Evolutionary conservation across 495 filamentous ascomycete genomes (phyloP).

Genomic region (Neurospora sp.): DNA sequence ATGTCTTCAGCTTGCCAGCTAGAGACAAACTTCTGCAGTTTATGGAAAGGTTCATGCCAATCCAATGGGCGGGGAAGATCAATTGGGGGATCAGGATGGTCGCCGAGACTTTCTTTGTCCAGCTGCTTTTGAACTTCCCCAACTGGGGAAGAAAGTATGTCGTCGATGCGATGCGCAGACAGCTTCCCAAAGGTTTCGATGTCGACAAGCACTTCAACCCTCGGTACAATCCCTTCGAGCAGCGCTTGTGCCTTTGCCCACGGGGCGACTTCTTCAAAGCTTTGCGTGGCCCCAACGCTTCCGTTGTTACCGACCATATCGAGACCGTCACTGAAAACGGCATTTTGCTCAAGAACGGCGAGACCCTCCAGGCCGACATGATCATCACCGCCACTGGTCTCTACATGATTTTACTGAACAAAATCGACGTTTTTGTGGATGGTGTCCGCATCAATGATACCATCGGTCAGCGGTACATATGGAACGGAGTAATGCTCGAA

Average conservation of each 20-base stretch:
- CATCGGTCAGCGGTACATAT: constrained; percentile 45
- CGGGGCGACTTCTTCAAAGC: constrained; percentile 63
- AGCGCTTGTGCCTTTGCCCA: constrained; percentile 62
- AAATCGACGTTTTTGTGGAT: constrained; percentile 43
- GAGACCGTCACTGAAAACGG: constrained; percentile 48
- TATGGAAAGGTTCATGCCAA: constrained; percentile 28
- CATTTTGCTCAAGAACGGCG: constrained; percentile 48
- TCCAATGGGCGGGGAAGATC: constrained; percentile 24
- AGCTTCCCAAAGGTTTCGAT: constrained; percentile 47
- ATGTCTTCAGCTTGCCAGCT: constrained; percentile 43
- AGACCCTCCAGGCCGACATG: constrained; percentile 53
- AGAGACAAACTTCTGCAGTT: constrained; percentile 23
- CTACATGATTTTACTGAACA: constrained; percentile 43
- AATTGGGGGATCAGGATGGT: constrained; percentile 27
- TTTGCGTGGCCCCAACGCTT: constrained; percentile 45
- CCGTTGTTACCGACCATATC: constrained; percentile 61
- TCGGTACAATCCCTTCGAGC: constrained; percentile 61
- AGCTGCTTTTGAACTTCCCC: constrained; percentile 38
- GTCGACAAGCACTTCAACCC: constrained; percentile 63
- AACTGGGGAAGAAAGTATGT: constrained; percentile 38
- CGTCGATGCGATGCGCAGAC: constrained; percentile 23
- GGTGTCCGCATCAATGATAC: constrained; percentile 40
- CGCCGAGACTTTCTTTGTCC: constrained; percentile 21
- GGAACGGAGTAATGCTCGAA: constrained; percentile 38
- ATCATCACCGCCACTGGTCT: constrained; percentile 71